Evolutionary conservation across 371 early-diverging fungal genomes (phyloP).

Genomic region (Choanephora cucurbitarum): DNA sequence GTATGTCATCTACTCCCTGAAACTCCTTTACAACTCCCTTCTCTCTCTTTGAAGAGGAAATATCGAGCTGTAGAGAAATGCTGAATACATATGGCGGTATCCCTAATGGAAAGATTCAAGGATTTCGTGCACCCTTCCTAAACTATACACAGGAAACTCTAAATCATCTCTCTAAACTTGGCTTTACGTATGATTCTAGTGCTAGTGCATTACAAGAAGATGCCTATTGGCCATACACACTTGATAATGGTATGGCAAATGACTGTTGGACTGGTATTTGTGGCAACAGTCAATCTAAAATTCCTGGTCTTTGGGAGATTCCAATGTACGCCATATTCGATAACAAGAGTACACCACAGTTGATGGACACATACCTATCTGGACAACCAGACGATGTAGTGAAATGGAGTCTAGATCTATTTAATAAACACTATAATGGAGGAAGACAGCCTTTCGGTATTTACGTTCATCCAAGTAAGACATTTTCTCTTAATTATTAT

Average conservation of each 20-base stretch:
- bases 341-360: constrained; percentile 42
- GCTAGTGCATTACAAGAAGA: constrained; percentile 51
- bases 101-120: constrained; percentile 64
- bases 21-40: background rate
- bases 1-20: background rate
- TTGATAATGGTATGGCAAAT: constrained; percentile 71
- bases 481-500: background rate
- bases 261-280: constrained; percentile 66
- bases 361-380: constrained; percentile 72
- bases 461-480: constrained; percentile 58
- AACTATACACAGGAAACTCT: constrained; percentile 61
- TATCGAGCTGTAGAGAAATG: constrained; percentile 54
- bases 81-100: constrained; percentile 65
- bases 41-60: constrained; percentile 41
- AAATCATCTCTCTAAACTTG: constrained; percentile 48
- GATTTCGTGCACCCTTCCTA: constrained; percentile 71
- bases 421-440: constrained; percentile 63
- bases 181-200: constrained; percentile 67
- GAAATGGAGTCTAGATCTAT: constrained; percentile 47
- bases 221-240: constrained; percentile 72
- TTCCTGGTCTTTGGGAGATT: constrained; percentile 73
- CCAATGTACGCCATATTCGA: constrained; percentile 61
- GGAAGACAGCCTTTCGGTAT: constrained; percentile 71
- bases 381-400: constrained; percentile 46
- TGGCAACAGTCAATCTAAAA: constrained; percentile 31